Conservation (phyloP, 805 yeast species). For the Candida hungchunana region DNA sequence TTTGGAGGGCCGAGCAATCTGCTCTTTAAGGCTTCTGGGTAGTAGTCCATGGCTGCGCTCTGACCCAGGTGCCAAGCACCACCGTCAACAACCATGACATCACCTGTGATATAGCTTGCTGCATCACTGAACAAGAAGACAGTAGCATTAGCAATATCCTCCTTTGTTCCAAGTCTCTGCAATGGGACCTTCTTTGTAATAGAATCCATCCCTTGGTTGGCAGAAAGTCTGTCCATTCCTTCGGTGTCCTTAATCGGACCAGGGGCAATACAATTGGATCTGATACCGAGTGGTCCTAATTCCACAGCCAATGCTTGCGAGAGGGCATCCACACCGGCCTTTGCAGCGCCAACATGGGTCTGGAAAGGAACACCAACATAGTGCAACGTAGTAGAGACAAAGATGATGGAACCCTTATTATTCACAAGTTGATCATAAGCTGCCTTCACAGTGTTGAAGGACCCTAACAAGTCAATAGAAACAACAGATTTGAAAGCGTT, state of each 20-base stretch:
- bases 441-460: constrained; percentile 87
- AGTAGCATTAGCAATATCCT: constrained; percentile 85
- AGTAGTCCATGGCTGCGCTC: constrained; percentile 31
- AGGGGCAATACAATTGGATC: constrained; percentile 85
- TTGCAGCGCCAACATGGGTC: constrained; percentile 89
- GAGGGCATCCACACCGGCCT: constrained; percentile 91
- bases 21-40: constrained; percentile 39
- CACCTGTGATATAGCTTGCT: constrained; percentile 72
- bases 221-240: constrained; percentile 66
- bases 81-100: constrained; percentile 82
- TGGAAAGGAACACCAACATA: constrained; percentile 88
- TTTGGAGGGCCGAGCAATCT: constrained; percentile 33
- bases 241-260: constrained; percentile 88
- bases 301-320: constrained; percentile 84
- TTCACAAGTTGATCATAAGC: constrained; percentile 58
- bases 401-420: constrained; percentile 67
- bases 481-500: constrained; percentile 89
- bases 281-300: constrained; percentile 83
- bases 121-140: constrained; percentile 82
- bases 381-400: constrained; percentile 87
- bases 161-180: constrained; percentile 63
- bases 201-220: constrained; percentile 35
- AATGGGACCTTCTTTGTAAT: constrained; percentile 45
- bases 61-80: constrained; percentile 82
- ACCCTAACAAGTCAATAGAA: constrained; percentile 82